Evolutionary conservation across 345 rosid genomes (phyloP), one percentile per base, ranked within the genome.

Genomic region (Garcia nutans): DNA sequence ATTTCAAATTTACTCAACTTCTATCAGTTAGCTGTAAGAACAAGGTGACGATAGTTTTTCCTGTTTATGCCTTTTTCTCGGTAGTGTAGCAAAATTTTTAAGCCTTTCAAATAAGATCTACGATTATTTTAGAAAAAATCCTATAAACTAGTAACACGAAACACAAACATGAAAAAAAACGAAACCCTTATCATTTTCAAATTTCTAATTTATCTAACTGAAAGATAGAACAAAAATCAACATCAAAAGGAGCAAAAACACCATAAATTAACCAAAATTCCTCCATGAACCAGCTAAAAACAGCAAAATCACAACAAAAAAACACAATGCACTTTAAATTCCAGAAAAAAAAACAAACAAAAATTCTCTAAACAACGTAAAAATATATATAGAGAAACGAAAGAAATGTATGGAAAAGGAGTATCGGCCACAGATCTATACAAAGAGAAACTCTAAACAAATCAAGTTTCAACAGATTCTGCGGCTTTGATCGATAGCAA

Each of bases 351-450:
- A 55, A 15, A n/a, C 20, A 56, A 56, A 72, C 60, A 11, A 59
- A 37, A 24, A 10, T 6, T 19, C 28, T 47, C 16, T 68, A 77
- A 59, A 76, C 22, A 68, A 24, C 41, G 41, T 44, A 22, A 15
- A 23, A 2, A 5, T 23, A 45, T 19, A 61, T 19, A 61, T 1
- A 26, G 37, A 55, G 68, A 50, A 52, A 61, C 5, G 47, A 47
- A 74, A 13, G 17, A 60, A 33, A 75, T 22, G 64, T 24, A 10
- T 26, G 15, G 24, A 74, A 79, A 44, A 65, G 60, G 69, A 77
- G 70, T n/a, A 79, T 60, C 68, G 55, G 31, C 41, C 67, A 57
- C 78, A 84, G 85, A 89, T 86, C 88, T 76, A 75, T 65, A 50
- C 28, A 56, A 50, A 42, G 42, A 70, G 73, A 75, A 81, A 80